Percentiles rank a stretch among this genome's conserved stretches.
Conservation (phyloP, 1,139 yeast species). For the Pichia sp. region DNA sequence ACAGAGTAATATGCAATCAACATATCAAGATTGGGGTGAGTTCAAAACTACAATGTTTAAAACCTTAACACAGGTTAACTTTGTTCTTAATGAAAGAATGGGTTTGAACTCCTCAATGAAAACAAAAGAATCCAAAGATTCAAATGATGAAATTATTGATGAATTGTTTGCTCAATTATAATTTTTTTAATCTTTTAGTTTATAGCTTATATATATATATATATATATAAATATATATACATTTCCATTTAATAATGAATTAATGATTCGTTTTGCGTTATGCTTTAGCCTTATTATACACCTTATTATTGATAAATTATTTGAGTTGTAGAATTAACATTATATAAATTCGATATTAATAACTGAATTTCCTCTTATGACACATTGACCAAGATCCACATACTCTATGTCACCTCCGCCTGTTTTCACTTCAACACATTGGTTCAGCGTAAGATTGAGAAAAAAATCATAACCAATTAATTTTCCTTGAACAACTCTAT, state of each 20-base stretch:
- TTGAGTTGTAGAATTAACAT: not conserved
- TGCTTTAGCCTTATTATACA: slow-evolving; percentile 1
- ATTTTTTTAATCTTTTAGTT: not conserved
- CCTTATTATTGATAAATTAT: not conserved
- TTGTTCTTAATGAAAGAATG: slow-evolving; percentile 15
- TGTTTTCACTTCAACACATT: slow-evolving; percentile 24
- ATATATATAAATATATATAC: no score
- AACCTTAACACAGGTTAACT: slow-evolving; percentile 18
- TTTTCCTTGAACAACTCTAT: slow-evolving; percentile 26
- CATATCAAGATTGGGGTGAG: slow-evolving; percentile 20
- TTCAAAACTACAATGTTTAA: slow-evolving; percentile 25
- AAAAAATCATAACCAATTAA: slow-evolving; percentile 29
- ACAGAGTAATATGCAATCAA: slow-evolving; percentile 4
- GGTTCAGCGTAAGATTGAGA: slow-evolving; percentile 28
- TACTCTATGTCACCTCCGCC: slow-evolving; percentile 11
- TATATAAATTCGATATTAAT: slow-evolving; percentile 28
- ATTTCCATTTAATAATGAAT: no score
- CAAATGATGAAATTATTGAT: slow-evolving; percentile 13
- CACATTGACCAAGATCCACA: slow-evolving; percentile 27
- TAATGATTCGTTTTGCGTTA: no score
- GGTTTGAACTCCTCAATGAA: slow-evolving; percentile 4
- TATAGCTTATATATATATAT: not conserved
- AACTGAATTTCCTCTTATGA: slow-evolving; percentile 30
- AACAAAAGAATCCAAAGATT: slow-evolving; percentile 6
- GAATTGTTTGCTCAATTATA: slow-evolving; percentile 7